A percentile compares a stretch with the other conserved stretches of the same genome.
These are phyloP conservation scores for Afroboletus lepidellus DNA, from an alignment of 1,284 basidiomycete species.

Conservation along the genomic window DNA sequence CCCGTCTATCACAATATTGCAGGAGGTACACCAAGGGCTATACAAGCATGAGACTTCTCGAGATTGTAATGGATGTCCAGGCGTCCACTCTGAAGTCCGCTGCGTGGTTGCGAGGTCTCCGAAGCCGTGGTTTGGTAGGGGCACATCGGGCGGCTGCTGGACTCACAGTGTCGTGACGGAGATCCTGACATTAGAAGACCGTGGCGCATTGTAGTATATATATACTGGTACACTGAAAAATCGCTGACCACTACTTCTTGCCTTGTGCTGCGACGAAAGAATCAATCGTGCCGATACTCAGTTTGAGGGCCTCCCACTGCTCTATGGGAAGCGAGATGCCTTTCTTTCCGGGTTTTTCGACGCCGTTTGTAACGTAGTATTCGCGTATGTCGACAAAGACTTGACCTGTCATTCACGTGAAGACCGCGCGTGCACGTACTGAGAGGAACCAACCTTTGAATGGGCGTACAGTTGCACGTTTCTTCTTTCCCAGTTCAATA, in stretches of 20 bases:
- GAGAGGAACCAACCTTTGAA: slow-evolving; percentile 59
- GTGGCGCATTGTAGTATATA: too few species aligned
- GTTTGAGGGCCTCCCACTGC: slow-evolving; percentile 67
- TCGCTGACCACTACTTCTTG: slow-evolving; percentile 30
- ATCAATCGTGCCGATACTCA: slow-evolving; percentile 47
- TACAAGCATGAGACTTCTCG: slow-evolving; percentile 49
- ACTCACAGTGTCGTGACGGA: slow-evolving; percentile 38
- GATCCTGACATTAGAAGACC: too few species aligned
- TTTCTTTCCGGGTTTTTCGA: slow-evolving; percentile 80
- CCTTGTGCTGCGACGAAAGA: slow-evolving; percentile 46
- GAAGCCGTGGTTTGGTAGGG: slow-evolving; percentile 55
- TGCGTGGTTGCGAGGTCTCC: slow-evolving; percentile 69
- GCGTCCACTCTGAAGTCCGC: slow-evolving; percentile 57
- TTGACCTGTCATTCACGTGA: slow-evolving; percentile 36
- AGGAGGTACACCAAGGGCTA: slow-evolving; percentile 62
- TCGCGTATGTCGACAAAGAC: slow-evolving; percentile 76
- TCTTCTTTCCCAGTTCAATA: slow-evolving; percentile 68
- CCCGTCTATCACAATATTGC: slow-evolving; percentile 12
- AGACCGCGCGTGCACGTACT: background rate
- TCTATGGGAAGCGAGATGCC: slow-evolving; percentile 72
- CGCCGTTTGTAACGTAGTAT: slow-evolving; percentile 56
- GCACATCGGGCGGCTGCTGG: slow-evolving; percentile 72
- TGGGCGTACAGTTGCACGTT: slow-evolving; percentile 62
- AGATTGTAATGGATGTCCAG: slow-evolving; percentile 66
- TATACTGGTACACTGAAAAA: background rate